Evolutionary conservation across 1,284 basidiomycete genomes (phyloP).

Genomic region (Phellinidium pouzarii): DNA sequence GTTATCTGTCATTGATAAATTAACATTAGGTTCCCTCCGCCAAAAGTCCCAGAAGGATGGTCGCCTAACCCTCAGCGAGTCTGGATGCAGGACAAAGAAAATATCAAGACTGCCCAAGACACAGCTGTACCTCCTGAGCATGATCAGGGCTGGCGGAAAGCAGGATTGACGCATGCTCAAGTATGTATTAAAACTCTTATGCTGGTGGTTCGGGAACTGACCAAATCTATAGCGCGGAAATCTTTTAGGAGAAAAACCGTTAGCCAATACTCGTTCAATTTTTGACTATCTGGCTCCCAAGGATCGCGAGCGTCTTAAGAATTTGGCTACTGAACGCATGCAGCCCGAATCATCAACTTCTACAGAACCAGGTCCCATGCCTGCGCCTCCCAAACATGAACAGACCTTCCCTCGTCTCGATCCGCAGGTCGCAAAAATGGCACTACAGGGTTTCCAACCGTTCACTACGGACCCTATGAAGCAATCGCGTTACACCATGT

Average conservation of each 20-base stretch:
- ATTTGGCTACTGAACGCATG: slow-evolving; percentile 37
- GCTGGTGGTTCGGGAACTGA: slow-evolving; percentile 15
- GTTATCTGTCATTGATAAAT: slow-evolving; percentile 17
- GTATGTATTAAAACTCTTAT: slow-evolving; percentile 31
- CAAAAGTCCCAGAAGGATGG: slow-evolving; percentile 80
- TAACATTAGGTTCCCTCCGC: slow-evolving; percentile 64
- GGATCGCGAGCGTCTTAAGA: slow-evolving; percentile 78
- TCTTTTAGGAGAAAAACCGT: slow-evolving; percentile 75
- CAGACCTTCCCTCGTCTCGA: slow-evolving; percentile 57
- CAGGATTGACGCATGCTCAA: slow-evolving; percentile 60
- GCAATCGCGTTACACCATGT: slow-evolving; percentile 81
- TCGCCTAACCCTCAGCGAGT: slow-evolving; percentile 74
- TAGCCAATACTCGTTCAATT: slow-evolving; percentile 70
- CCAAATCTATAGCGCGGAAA: slow-evolving; percentile 56
- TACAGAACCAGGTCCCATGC: slow-evolving; percentile 21
- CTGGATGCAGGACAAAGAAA: slow-evolving; percentile 54
- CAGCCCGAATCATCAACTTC: slow-evolving; percentile 25
- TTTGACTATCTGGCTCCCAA: slow-evolving; percentile 92
- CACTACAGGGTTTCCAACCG: slow-evolving; percentile 85
- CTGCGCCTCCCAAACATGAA: slow-evolving; percentile 25
- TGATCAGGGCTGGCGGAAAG: slow-evolving; percentile 44
- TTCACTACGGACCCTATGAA: slow-evolving; percentile 75
- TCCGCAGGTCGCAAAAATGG: slow-evolving; percentile 77
- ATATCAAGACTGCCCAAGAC: slow-evolving; percentile 22
- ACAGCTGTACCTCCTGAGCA: slow-evolving; percentile 6